Base-by-base conservation (phyloP, 192 early-diverging fungal genomes). In the Blastocladiella britannica region DNA sequence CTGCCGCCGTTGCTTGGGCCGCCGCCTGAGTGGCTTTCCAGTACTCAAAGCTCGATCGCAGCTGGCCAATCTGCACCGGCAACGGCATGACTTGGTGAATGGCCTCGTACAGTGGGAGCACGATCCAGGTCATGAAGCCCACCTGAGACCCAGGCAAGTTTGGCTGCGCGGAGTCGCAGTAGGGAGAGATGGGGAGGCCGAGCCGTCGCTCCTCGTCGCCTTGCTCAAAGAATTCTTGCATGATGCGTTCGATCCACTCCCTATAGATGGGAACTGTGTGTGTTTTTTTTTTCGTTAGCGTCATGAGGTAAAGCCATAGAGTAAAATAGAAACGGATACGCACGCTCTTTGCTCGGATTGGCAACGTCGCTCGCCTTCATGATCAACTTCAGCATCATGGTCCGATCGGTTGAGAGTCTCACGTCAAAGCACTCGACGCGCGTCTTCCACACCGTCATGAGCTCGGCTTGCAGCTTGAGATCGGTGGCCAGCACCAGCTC, bases 171-270 rank as follows among this genome's bases (percentile, higher is more conserved):
- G 77, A 63, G 62, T 80, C 76, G 56, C 71, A 71, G 68, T 75
- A 77, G 15, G 78, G 77, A 0, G 77, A 80, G 12, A 75, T 65
- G 7, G 78, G 71, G 4, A 80, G 64, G 0, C 74, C 74, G n/a
- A 70, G 64, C 29, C 55, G 55, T 24, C 54, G 43, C 51, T 66
- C 65, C n/a, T 63, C 52, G 29, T 66, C 65, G 28, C 65, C 62
- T 53, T 62, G 60, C 6, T 23, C 53, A 31, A 60, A 61, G 57
- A 63, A 63, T 61, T 78, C 76, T 31, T 67, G 61, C 62, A 72
- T 71, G 29, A 78, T 60, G 28, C 62, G 54, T 18, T 78, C 63
- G 23, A 70, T 76, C 76, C 76, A 78, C 28, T 25, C n/a, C 26
- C 53, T 29, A 24, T 58, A 78, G 4, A 30, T 22, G 3, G 24